phyloP scores from a whole-genome alignment of 768 basidiomycete genomes.

The Boletus tylopilopsis region DNA sequence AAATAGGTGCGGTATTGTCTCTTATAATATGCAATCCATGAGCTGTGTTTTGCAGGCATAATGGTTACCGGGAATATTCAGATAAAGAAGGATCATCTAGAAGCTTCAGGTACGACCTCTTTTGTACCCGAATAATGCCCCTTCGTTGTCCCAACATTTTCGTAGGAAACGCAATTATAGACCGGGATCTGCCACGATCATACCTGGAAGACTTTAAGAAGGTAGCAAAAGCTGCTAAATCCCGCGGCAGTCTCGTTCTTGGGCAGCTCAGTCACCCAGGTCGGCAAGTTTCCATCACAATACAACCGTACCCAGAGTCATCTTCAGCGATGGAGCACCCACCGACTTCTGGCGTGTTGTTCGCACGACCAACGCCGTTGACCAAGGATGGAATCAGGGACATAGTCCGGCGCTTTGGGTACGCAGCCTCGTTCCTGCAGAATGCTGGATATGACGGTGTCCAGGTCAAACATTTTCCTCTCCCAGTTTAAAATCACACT shows the following conservation, averaged over 20 bases:
- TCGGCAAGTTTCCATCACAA: constrained; percentile 32
- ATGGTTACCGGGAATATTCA: constrained; percentile 33
- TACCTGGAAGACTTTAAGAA: constrained; percentile 20
- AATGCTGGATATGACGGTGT: constrained; percentile 68
- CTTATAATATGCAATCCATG: neutral
- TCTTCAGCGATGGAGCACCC: constrained; percentile 34
- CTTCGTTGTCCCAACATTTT: neutral
- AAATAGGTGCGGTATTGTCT: constrained; percentile 22
- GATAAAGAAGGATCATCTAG: constrained; percentile 33
- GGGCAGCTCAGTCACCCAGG: constrained; percentile 34
- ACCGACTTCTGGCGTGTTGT: constrained; percentile 29
- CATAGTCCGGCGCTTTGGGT: constrained; percentile 46
- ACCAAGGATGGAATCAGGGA: constrained; percentile 48
- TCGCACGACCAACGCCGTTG: constrained; percentile 34
- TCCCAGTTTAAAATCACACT: neutral
- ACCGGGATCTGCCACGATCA: constrained; percentile 23
- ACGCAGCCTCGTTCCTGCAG: constrained; percentile 50
- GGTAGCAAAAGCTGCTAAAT: constrained; percentile 32
- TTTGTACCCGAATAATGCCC: neutral
- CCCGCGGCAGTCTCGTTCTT: constrained; percentile 27
- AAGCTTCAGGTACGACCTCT: constrained; percentile 29
- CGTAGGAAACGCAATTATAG: constrained; percentile 32
- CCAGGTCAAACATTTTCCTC: constrained; percentile 32
- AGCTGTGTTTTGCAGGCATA: constrained; percentile 23
- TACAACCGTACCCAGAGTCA: constrained; percentile 34